A percentile compares a stretch with the other conserved stretches of the same genome.
These are phyloP conservation scores for Calamus simplicifolius DNA, from an alignment of 176 grass and related monocot genomes.

Conservation along the genomic window DNA sequence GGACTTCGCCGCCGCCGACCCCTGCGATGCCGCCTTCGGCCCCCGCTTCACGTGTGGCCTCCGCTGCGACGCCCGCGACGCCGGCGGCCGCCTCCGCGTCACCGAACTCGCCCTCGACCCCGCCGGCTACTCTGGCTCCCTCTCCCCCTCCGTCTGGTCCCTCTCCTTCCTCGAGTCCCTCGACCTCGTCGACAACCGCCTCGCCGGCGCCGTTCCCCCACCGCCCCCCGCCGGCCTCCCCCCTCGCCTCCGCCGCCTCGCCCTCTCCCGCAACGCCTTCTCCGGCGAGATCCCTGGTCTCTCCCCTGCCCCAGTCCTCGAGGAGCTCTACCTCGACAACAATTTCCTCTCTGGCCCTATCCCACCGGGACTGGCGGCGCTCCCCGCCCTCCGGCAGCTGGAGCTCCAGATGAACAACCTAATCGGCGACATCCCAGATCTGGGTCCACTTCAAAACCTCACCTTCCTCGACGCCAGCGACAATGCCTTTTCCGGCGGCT, in stretches of 20 bases:
- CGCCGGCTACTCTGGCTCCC: slow-evolving; percentile 33
- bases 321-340: slow-evolving; percentile 41
- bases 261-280: slow-evolving; percentile 39
- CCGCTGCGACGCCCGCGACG: slow-evolving; percentile 10
- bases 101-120: slow-evolving; percentile 35
- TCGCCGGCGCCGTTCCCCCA: slow-evolving; percentile 30
- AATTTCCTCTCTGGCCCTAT: slow-evolving; percentile 33
- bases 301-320: slow-evolving; percentile 18
- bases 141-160: slow-evolving; percentile 9
- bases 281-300: slow-evolving; percentile 34
- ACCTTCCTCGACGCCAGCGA: slow-evolving; percentile 33
- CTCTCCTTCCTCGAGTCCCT: slow-evolving; percentile 27
- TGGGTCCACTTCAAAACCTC: slow-evolving; percentile 25
- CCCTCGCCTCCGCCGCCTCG: slow-evolving; percentile 17
- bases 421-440: slow-evolving; percentile 2
- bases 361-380: slow-evolving; percentile 18
- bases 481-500: slow-evolving; percentile 25
- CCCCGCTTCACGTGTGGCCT: slow-evolving; percentile 33
- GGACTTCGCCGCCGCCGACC: slow-evolving; percentile 6
- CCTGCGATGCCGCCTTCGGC: slow-evolving; percentile 41
- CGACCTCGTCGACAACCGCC: slow-evolving; percentile 36
- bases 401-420: slow-evolving; percentile 36
- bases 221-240: slow-evolving; percentile 8
- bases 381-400: slow-evolving; percentile 18
- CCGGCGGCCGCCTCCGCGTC: slow-evolving; percentile 26